Conservation (phyloP, 2,329 filamentous ascomycete species). For the Raffaelea ambrosiae region DNA sequence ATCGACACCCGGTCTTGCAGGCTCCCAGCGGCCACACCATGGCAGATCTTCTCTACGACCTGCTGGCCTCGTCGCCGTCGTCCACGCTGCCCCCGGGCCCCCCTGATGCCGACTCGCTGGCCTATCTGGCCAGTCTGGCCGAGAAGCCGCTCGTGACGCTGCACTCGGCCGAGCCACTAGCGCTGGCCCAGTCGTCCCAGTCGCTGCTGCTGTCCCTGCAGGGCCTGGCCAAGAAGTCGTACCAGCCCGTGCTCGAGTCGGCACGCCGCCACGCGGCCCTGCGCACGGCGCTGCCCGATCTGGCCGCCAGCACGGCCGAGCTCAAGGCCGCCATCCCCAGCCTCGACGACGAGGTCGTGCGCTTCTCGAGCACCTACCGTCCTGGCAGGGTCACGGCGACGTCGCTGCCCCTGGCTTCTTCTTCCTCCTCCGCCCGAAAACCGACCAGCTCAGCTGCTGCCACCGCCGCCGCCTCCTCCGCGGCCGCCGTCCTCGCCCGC, state of each 20-base stretch:
- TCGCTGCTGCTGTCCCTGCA: constrained; percentile 77
- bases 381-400: too few relatives aligned
- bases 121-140: constrained; percentile 70
- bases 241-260: constrained; percentile 76
- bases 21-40: too few relatives aligned
- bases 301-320: constrained; percentile 57
- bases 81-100: constrained; percentile 17
- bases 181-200: constrained; percentile 72
- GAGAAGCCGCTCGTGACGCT: constrained; percentile 69
- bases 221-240: constrained; percentile 78
- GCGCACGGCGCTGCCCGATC: constrained; percentile 57
- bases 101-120: constrained; percentile 45
- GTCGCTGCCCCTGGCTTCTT: constrained; percentile 53
- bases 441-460: too few relatives aligned
- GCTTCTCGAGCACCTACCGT: constrained; percentile 77
- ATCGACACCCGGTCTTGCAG: too few relatives aligned
- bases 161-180: constrained; percentile 65
- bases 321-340: constrained; percentile 66
- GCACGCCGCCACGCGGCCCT: constrained; percentile 70
- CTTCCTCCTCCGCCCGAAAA: too few relatives aligned
- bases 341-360: constrained; percentile 69
- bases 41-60: constrained; percentile 67
- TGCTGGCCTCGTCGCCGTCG: constrained; percentile 41
- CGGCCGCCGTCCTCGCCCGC: constrained; percentile 46
- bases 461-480: constrained; percentile 50